Conservation (phyloP, 306 rosid species). For the Fagus crenata region DNA sequence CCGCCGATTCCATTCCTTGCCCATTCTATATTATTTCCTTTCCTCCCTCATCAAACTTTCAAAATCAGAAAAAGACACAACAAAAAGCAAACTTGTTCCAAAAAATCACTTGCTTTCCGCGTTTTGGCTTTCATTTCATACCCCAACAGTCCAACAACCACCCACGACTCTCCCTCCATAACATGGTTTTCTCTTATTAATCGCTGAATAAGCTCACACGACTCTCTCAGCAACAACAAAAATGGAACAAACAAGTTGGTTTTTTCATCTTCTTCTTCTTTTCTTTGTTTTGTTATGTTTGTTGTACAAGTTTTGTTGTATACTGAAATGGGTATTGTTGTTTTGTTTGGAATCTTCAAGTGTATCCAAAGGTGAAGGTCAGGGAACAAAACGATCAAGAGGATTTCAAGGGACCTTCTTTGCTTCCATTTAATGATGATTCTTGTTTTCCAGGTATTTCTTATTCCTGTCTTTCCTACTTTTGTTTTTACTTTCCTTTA, state of each 20-base stretch:
- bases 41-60: neutral
- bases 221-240: conserved; percentile 14
- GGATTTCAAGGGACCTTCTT: conserved; percentile 29
- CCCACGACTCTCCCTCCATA: conserved; percentile 5
- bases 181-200: conserved; percentile 10
- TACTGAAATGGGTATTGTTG: conserved; percentile 16
- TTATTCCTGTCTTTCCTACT: neutral
- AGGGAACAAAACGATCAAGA: conserved; percentile 29
- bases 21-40: neutral
- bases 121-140: conserved; percentile 7
- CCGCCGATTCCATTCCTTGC: neutral
- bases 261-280: neutral
- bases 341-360: conserved; percentile 12
- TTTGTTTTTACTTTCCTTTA: too few species aligned
- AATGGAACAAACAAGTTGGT: conserved; percentile 18
- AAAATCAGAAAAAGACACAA: neutral
- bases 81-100: neutral
- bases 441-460: conserved; percentile 28
- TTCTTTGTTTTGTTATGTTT: conserved; percentile 17
- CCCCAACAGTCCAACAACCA: neutral
- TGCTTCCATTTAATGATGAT: conserved; percentile 23
- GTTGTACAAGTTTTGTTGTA: neutral
- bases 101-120: neutral
- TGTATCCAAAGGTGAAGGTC: conserved; percentile 38
- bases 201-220: neutral